These are phyloP conservation scores for Pseudohalonectria lignicola DNA, from an alignment of 2,329 filamentous ascomycete genomes.

Conservation along the genomic window DNA sequence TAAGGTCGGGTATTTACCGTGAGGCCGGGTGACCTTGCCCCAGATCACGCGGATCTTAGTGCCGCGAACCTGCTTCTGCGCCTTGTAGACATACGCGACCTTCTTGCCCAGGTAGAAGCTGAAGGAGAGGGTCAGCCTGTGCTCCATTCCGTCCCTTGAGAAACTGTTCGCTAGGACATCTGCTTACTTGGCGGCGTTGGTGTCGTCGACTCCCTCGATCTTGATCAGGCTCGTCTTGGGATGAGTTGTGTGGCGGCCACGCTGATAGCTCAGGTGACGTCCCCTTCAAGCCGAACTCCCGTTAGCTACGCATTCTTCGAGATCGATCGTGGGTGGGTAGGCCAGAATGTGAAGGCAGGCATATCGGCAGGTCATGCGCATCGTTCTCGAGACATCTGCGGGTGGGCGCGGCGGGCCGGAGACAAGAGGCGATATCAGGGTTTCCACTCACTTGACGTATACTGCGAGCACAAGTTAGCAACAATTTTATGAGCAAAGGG, in stretches of 20 bases:
- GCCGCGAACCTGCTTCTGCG: conserved; percentile 85
- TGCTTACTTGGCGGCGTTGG: conserved; percentile 74
- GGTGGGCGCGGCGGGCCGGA: conserved; percentile 7
- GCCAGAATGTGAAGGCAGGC: too few relatives aligned
- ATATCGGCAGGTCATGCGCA: too few relatives aligned
- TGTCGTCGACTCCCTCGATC: conserved; percentile 95
- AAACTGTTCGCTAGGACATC: too few relatives aligned
- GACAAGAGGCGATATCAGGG: not conserved
- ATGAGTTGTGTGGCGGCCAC: conserved; percentile 84
- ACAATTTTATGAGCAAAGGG: not conserved
- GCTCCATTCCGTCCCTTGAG: not conserved
- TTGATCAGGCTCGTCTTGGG: conserved; percentile 90
- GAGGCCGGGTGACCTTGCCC: conserved; percentile 16
- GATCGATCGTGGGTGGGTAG: conserved; percentile 4
- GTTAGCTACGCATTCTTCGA: conserved; percentile 11
- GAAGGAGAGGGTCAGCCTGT: conserved; percentile 5
- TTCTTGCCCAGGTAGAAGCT: conserved; percentile 98
- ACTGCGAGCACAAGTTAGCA: conserved; percentile 35
- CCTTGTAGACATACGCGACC: conserved; percentile 97
- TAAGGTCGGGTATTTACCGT: conserved; percentile 6
- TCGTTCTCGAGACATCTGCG: too few relatives aligned
- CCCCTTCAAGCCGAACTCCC: conserved; percentile 51
- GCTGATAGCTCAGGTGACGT: conserved; percentile 97
- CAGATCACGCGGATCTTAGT: conserved; percentile 81
- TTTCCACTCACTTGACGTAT: conserved; percentile 74